Evolutionary conservation across 345 rosid species (phyloP).

Genomic region (Ricinus communis): DNA sequence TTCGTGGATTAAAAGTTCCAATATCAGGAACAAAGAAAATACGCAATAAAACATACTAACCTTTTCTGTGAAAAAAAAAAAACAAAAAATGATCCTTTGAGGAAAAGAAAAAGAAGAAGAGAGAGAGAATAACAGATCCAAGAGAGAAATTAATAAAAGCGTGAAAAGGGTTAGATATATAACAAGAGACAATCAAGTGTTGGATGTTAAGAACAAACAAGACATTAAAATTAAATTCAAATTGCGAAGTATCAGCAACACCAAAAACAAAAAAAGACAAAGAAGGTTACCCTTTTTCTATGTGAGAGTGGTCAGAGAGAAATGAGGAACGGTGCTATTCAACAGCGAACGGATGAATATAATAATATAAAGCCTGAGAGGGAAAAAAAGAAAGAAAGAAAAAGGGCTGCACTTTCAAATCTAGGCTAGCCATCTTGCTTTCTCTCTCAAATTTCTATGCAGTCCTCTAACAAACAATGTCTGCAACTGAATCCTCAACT

Average conservation of each 20-base stretch:
- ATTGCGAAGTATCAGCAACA: not conserved
- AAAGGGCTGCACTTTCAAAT: too few relatives aligned
- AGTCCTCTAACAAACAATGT: too few relatives aligned
- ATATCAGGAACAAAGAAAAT: conserved; percentile 2
- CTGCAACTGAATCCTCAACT: too few relatives aligned
- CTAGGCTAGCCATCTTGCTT: too few relatives aligned
- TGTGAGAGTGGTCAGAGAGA: not conserved
- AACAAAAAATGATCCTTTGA: not conserved
- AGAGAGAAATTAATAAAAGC: not conserved
- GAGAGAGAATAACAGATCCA: not conserved
- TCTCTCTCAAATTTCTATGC: too few relatives aligned
- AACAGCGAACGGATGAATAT: not conserved
- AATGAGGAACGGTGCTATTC: not conserved
- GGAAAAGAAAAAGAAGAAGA: not conserved
- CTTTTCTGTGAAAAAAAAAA: too few relatives aligned
- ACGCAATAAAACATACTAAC: not conserved
- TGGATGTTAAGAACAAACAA: too few relatives aligned
- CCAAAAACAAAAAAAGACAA: not conserved
- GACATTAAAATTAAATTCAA: not conserved
- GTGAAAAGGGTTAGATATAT: not conserved
- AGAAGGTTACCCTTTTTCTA: not conserved
- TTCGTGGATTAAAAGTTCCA: not conserved
- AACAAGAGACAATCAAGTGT: not conserved
- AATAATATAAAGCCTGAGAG: too few relatives aligned
- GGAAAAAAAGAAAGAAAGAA: not conserved